These are phyloP conservation scores for Smallanthus sonchifolius DNA, from an alignment of 129 eudicot genomes.

Conservation along the genomic window DNA sequence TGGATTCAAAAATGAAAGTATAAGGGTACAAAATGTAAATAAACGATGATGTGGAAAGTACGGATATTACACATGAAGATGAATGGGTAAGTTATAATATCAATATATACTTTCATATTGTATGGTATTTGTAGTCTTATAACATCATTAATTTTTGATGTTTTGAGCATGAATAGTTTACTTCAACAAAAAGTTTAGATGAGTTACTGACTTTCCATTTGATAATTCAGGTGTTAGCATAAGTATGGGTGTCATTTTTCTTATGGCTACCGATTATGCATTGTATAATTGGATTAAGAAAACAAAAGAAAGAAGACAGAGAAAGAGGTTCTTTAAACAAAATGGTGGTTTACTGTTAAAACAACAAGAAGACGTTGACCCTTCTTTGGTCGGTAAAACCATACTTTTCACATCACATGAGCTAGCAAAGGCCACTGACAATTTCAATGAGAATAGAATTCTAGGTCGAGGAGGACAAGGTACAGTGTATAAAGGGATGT, in stretches of 20 bases:
- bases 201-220: too few species aligned
- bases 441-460: slow-evolving; percentile 23
- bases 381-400: slow-evolving; percentile 14
- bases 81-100: too few species aligned
- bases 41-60: too few species aligned
- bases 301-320: background rate
- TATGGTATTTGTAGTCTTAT: too few species aligned
- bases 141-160: too few species aligned
- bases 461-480: slow-evolving; percentile 38
- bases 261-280: background rate
- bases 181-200: too few species aligned
- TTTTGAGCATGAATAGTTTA: too few species aligned
- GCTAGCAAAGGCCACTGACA: slow-evolving; percentile 27
- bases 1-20: too few species aligned
- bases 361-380: background rate
- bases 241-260: background rate
- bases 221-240: background rate
- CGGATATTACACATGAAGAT: too few species aligned
- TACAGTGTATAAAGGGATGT: slow-evolving; percentile 28
- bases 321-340: background rate
- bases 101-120: too few species aligned
- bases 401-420: slow-evolving; percentile 23
- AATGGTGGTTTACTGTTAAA: background rate
- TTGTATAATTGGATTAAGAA: background rate
- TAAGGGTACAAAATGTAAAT: too few species aligned